Base-by-base conservation (phyloP, 805 yeast genomes). In the Wickerhamomyces chambardii region DNA sequence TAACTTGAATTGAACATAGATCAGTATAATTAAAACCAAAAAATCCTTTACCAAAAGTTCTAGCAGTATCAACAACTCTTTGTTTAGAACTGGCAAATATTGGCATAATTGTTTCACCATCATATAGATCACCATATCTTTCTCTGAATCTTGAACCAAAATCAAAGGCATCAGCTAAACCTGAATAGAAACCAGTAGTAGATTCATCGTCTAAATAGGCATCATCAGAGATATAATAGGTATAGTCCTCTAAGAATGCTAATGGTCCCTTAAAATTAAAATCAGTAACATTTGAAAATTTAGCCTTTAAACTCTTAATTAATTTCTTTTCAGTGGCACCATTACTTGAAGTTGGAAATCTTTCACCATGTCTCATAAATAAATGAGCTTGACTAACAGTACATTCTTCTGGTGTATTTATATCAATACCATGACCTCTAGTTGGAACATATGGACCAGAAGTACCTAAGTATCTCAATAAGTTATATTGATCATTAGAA, bases 321-420 rank as follows among this genome's bases (percentile, higher is more conserved):
- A 56, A 36, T 1, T 24, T 10, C 25, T 27, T 31, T 24, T 37
- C 37, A 11, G 45, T 38, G n/a, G 54, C 44, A 17, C 51, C 58
- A 4, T 65, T 59, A n/a, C 62, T 57, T 3, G 45, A 53, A 4
- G 82, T 69, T 4, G 85, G 87, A 48, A 65, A 82, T 43, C 95
- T 63, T 54, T 84, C 92, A 16, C 90, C 94, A 50, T 85, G 94
- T 49, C 95, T 70, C 45, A 78, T 75, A 34, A 81, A 58, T 17
- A 82, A 57, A 44, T 80, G 86, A 9, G 81, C 84, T 54, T 82
- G 90, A 45, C 72, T 73, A 36, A 78, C 61, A 6, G 55, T 47
- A 54, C 84, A 78, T 31, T 61, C 61, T 7, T 54, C 60, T 19
- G 82, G 79, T 2, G 62, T 43, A 9, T 59, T 71, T 16, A 64